phyloP scores from a whole-genome alignment of 139 green algal genomes.

The Coelastrella sp. region DNA sequence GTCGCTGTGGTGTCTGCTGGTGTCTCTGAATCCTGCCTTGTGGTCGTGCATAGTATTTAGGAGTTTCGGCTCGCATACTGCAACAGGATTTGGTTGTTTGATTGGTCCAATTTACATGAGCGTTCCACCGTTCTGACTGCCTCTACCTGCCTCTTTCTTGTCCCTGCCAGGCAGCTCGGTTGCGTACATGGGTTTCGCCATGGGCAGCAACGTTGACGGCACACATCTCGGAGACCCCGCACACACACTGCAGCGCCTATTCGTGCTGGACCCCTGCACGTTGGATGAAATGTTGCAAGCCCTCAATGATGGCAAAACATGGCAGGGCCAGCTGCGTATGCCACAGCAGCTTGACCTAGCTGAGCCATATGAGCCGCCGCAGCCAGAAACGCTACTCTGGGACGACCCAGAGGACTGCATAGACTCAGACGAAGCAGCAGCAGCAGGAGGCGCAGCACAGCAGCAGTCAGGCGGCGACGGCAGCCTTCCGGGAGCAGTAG shows the following conservation, averaged over 20 bases:
- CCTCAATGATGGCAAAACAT: constrained; percentile 37
- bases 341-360: constrained; percentile 14
- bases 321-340: constrained; percentile 46
- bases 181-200: constrained; percentile 56
- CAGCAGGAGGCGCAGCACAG: constrained; percentile 1
- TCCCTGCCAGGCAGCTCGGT: constrained; percentile 32
- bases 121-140: too few species aligned
- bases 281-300: constrained; percentile 42
- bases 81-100: too few species aligned
- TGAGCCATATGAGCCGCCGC: not conserved
- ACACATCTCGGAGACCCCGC: not conserved
- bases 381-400: not conserved
- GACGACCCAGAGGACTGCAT: not conserved
- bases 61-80: too few species aligned
- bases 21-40: too few species aligned
- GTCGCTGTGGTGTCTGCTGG: too few species aligned
- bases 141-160: too few species aligned
- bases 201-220: not conserved
- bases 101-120: too few species aligned
- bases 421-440: not conserved
- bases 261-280: constrained; percentile 30
- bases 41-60: too few species aligned
- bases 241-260: constrained; percentile 51
- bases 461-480: not conserved
- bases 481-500: not conserved